phyloP scores from a whole-genome alignment of 805 yeast genomes.

The Teunomyces panamensis region DNA sequence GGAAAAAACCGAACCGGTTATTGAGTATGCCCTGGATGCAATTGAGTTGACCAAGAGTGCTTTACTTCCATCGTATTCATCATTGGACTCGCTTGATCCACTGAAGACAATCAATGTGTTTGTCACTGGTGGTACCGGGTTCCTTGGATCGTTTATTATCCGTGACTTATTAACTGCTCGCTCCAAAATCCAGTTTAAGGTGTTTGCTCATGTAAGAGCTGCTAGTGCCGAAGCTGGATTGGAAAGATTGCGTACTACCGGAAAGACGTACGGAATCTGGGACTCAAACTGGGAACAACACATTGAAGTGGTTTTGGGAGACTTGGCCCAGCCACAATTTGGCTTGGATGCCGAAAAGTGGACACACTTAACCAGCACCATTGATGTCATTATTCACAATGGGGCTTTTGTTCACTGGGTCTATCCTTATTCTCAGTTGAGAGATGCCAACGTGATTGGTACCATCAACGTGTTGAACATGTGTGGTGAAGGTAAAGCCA shows the following conservation, averaged over 20 bases:
- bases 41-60: slow-evolving; percentile 40
- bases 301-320: slow-evolving; percentile 78
- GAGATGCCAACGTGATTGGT: slow-evolving; percentile 91
- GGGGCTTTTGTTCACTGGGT: slow-evolving; percentile 99
- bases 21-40: slow-evolving; percentile 72
- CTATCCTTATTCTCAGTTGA: slow-evolving; percentile 83
- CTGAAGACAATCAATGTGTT: slow-evolving; percentile 56
- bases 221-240: slow-evolving; percentile 62
- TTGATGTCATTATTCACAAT: slow-evolving; percentile 88
- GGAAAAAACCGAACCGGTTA: slow-evolving; percentile 29
- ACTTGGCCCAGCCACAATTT: slow-evolving; percentile 67
- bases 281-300: slow-evolving; percentile 52
- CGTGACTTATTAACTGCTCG: slow-evolving; percentile 67
- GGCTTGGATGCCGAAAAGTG: slow-evolving; percentile 63
- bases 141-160: slow-evolving; percentile 86
- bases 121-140: slow-evolving; percentile 95
- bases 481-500: slow-evolving; percentile 77
- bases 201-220: slow-evolving; percentile 93
- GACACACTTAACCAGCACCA: slow-evolving; percentile 49
- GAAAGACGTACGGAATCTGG: slow-evolving; percentile 83
- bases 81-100: slow-evolving; percentile 36
- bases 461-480: slow-evolving; percentile 80
- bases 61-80: slow-evolving; percentile 45
- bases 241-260: slow-evolving; percentile 71
- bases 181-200: slow-evolving; percentile 47